Evolutionary conservation across 176 grass and related monocot species (phyloP).

Genomic region (Dendrocalamus sinicus): DNA sequence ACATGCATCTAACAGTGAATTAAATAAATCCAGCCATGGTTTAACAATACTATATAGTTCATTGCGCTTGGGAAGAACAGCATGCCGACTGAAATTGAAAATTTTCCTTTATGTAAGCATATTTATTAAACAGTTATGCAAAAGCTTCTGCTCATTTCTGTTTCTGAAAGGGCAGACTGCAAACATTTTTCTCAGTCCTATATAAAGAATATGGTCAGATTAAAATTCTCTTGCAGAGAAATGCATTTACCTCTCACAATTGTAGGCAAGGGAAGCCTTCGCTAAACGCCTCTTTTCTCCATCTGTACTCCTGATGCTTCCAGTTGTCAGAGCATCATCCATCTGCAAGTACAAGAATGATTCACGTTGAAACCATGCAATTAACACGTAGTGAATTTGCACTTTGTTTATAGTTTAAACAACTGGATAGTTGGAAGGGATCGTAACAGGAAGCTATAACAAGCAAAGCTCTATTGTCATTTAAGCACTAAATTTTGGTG

Average conservation of each 20-base stretch:
- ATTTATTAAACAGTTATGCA: background rate
- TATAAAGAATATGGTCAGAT: background rate
- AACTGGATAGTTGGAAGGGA: background rate
- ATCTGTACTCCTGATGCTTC: conserved; percentile 89
- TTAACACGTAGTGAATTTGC: background rate
- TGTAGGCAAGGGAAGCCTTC: conserved; percentile 97
- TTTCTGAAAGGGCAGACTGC: background rate
- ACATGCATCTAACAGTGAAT: background rate
- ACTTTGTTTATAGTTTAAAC: background rate
- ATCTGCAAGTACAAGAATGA: conserved; percentile 60
- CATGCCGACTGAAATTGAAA: background rate
- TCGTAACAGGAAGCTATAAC: background rate
- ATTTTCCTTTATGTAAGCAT: background rate
- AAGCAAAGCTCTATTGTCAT: background rate
- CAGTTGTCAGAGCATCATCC: conserved; percentile 97
- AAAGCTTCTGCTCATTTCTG: background rate
- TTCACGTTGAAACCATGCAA: background rate
- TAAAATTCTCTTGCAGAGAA: conserved; percentile 23
- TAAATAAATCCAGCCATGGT: background rate
- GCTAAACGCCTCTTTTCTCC: conserved; percentile 86
- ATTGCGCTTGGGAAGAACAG: background rate
- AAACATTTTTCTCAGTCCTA: background rate
- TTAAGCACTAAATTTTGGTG: conserved; percentile 16
- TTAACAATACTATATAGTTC: background rate
- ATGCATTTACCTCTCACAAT: conserved; percentile 89